Evolutionary conservation across 2,329 filamentous ascomycete genomes (phyloP).

Genomic region (Calonectria pseudoreteaudii): DNA sequence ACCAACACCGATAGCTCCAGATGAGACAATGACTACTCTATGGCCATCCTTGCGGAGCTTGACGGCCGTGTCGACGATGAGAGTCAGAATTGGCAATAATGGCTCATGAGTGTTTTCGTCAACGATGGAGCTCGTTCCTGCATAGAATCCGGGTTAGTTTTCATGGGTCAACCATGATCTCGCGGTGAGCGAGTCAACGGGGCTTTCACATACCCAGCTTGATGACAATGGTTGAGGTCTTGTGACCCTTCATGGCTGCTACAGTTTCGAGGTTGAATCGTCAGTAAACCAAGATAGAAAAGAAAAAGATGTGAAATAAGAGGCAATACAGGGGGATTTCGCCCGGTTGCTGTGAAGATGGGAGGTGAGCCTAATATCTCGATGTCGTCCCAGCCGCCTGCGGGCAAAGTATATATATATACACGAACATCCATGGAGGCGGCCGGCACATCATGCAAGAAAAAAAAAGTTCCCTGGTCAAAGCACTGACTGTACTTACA

Average conservation of each 20-base stretch:
- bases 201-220: conserved; percentile 77
- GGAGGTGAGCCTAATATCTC: neutral
- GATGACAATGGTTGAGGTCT: conserved; percentile 74
- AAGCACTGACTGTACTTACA: conserved; percentile 37
- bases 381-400: neutral
- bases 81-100: conserved; percentile 86
- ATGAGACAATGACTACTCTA: conserved; percentile 94
- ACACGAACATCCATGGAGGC: neutral
- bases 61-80: conserved; percentile 94
- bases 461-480: conserved; percentile 19
- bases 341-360: neutral
- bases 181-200: conserved; percentile 10
- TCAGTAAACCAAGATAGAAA: conserved; percentile 65
- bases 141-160: conserved; percentile 34
- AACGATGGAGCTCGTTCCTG: conserved; percentile 98
- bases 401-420: conserved; percentile 22
- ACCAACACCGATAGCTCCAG: conserved; percentile 95
- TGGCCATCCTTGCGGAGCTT: conserved; percentile 91
- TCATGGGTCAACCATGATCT: conserved; percentile 29
- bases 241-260: conserved; percentile 72
- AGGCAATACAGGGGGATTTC: neutral
- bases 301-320: neutral
- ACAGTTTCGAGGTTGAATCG: conserved; percentile 44
- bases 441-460: conserved; percentile 13
- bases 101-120: conserved; percentile 96